Percentiles rank a stretch among this genome's conserved stretches.
Conservation (phyloP, 306 rosid species). For the Malus domestica region ASM211411v1 NC_041803.1:14423501-14424000, state of each 20-base stretch:
- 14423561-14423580: constrained; percentile 64
- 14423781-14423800: background rate
- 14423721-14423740: constrained; percentile 21
- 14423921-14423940: constrained; percentile 19
- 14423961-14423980: constrained; percentile 65
- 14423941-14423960: constrained; percentile 56
- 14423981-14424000: constrained; percentile 42
- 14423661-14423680: background rate
- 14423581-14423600: constrained; percentile 19
- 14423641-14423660: constrained; percentile 14
- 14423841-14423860: constrained; percentile 6
- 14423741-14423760: constrained; percentile 23
- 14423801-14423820: background rate
- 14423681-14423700: background rate
- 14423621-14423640: constrained; percentile 17
- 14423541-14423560: constrained; percentile 89
- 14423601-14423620: constrained; percentile 27
- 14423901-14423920: background rate
- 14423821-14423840: constrained; percentile 1
- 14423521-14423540: constrained; percentile 78
- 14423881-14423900: constrained; percentile 28
- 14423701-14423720: constrained; percentile 21
- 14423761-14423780: constrained; percentile 36
- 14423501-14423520: constrained; percentile 57
- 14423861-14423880: constrained; percentile 32